Percentiles rank a stretch among this genome's conserved stretches.
These are phyloP conservation scores for Sporisorium scitamineum DNA, from an alignment of 1,284 basidiomycete species.

Conservation along the genomic window DNA sequence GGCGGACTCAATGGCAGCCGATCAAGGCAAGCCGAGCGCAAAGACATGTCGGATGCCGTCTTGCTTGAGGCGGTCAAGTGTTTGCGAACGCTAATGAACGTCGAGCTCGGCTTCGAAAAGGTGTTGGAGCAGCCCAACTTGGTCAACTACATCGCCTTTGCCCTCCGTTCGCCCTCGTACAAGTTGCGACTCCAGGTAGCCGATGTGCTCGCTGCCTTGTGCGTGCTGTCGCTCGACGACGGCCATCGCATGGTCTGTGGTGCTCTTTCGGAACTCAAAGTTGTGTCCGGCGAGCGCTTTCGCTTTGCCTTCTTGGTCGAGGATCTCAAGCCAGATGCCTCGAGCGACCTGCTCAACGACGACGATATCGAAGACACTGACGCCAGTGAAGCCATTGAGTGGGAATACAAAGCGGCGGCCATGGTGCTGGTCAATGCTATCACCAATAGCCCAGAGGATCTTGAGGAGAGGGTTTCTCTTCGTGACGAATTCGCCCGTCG, in stretches of 20 bases:
- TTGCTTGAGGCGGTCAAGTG: constrained; percentile 75
- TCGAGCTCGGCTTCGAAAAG: constrained; percentile 81
- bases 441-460: constrained; percentile 79
- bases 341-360: constrained; percentile 67
- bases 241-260: constrained; percentile 81
- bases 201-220: constrained; percentile 85
- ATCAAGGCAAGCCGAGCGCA: constrained; percentile 39
- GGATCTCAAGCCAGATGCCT: constrained; percentile 74
- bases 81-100: constrained; percentile 84
- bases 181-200: constrained; percentile 80
- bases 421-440: constrained; percentile 84
- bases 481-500: constrained; percentile 83
- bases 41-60: constrained; percentile 59
- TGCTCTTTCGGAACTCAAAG: constrained; percentile 82
- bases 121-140: constrained; percentile 78
- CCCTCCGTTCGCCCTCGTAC: constrained; percentile 75
- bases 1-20: constrained; percentile 14
- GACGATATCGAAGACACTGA: constrained; percentile 41
- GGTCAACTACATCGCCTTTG: constrained; percentile 80
- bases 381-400: constrained; percentile 70
- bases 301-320: constrained; percentile 83
- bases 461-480: constrained; percentile 82
- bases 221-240: constrained; percentile 78
- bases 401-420: constrained; percentile 83
- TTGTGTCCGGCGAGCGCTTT: constrained; percentile 79